A percentile compares a stretch with the other conserved stretches of the same genome.
phyloP scores from a whole-genome alignment of 148 eudicot genomes.

The Dianthus caryophyllus region DNA sequence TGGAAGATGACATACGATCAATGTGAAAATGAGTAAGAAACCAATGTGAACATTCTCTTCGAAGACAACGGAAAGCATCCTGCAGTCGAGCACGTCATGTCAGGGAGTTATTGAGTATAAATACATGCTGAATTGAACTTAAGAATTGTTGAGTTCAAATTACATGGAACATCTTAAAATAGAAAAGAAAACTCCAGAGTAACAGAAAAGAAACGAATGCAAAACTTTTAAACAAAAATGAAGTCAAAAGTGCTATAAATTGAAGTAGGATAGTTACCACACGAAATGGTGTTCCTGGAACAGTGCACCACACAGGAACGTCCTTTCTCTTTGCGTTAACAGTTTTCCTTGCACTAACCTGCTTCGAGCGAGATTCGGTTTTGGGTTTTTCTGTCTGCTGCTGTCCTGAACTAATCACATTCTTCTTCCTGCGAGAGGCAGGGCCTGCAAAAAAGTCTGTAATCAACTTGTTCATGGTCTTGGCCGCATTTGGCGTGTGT shows the following conservation, averaged over 20 bases:
- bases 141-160: not conserved
- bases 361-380: constrained; percentile 29
- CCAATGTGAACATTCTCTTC: constrained; percentile 86
- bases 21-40: constrained; percentile 90
- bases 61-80: constrained; percentile 86
- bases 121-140: constrained; percentile 1
- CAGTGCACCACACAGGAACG: constrained; percentile 57
- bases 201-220: too few species aligned
- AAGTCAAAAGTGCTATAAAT: not conserved
- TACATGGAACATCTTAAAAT: not conserved
- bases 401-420: constrained; percentile 24
- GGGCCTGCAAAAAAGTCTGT: constrained; percentile 70
- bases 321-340: constrained; percentile 19
- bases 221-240: not conserved
- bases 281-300: constrained; percentile 83
- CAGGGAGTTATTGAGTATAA: constrained; percentile 13
- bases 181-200: too few species aligned
- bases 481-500: constrained; percentile 25
- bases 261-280: constrained; percentile 52
- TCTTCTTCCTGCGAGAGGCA: constrained; percentile 28
- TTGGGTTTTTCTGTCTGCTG: constrained; percentile 26
- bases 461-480: constrained; percentile 60
- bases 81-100: constrained; percentile 34
- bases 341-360: not conserved
- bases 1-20: constrained; percentile 63